These are phyloP conservation scores for Sanguinoderma infundibulare DNA, from an alignment of 1,284 basidiomycete species.

Conservation along the genomic window DNA sequence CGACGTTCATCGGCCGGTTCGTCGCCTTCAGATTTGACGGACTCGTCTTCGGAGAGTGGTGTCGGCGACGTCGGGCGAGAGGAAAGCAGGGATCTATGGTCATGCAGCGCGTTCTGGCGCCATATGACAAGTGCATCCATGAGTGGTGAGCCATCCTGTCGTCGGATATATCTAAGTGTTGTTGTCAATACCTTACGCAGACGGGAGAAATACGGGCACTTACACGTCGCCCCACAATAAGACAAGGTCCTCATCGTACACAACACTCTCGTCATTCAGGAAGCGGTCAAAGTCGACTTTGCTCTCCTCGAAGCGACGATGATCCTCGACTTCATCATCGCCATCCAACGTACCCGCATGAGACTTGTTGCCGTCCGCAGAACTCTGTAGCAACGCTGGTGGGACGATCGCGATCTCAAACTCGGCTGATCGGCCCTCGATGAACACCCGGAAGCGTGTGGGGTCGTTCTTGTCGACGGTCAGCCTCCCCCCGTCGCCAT, in stretches of 20 bases:
- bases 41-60: conserved; percentile 33
- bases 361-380: conserved; percentile 26
- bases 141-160: conserved; percentile 63
- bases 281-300: conserved; percentile 61
- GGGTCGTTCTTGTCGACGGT: conserved; percentile 54
- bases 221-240: conserved; percentile 70
- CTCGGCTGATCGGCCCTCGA: conserved; percentile 56
- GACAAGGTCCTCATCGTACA: conserved; percentile 61
- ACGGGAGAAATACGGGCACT: conserved; percentile 28
- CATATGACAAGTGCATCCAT: conserved; percentile 68
- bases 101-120: conserved; percentile 54
- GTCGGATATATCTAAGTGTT: conserved; percentile 60
- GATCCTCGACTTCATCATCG: conserved; percentile 55
- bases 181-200: not conserved
- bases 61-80: conserved; percentile 38
- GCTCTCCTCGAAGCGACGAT: conserved; percentile 54
- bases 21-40: conserved; percentile 33
- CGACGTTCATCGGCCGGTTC: conserved; percentile 36
- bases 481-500: conserved; percentile 57
- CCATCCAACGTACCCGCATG: conserved; percentile 39
- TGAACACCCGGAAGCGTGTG: conserved; percentile 55
- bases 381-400: conserved; percentile 10
- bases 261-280: conserved; percentile 56
- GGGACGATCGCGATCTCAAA: conserved; percentile 68
- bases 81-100: conserved; percentile 31